Evolutionary conservation across 1,284 basidiomycete species (phyloP).

Genomic region (Tilletia horrida): DNA sequence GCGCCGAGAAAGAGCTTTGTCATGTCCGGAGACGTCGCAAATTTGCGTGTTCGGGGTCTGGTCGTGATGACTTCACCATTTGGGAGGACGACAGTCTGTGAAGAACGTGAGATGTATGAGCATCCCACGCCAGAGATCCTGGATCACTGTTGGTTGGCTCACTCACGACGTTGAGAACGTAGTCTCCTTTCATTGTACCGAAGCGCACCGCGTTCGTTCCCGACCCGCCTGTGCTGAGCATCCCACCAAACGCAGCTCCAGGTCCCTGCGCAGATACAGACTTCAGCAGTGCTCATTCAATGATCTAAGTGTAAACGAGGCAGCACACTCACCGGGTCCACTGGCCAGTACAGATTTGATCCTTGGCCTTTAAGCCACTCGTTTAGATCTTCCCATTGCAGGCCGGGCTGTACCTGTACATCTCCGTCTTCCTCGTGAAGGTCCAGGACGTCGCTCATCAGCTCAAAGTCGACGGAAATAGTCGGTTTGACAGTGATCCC

Average conservation of each 20-base stretch:
- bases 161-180: constrained; percentile 35
- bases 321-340: constrained; percentile 55
- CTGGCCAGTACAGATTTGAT: constrained; percentile 81
- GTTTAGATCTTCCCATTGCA: constrained; percentile 82
- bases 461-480: constrained; percentile 74
- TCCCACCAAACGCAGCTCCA: constrained; percentile 81
- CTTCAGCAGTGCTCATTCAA: too few relatives aligned
- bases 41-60: constrained; percentile 75
- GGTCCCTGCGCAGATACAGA: constrained; percentile 43
- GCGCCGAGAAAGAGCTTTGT: constrained; percentile 91
- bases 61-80: constrained; percentile 92
- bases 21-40: constrained; percentile 82
- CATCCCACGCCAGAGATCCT: constrained; percentile 17
- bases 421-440: constrained; percentile 41
- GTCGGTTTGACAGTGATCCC: neutral
- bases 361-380: constrained; percentile 67
- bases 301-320: too few relatives aligned
- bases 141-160: constrained; percentile 14
- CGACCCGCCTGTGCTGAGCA: constrained; percentile 66
- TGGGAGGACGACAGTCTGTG: constrained; percentile 65
- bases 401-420: constrained; percentile 62
- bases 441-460: constrained; percentile 71
- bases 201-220: constrained; percentile 82
- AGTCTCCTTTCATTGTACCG: constrained; percentile 70
- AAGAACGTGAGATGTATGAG: constrained; percentile 64